phyloP scores from a whole-genome alignment of 208 protist genomes.

The Crithidia mellificae region DNA sequence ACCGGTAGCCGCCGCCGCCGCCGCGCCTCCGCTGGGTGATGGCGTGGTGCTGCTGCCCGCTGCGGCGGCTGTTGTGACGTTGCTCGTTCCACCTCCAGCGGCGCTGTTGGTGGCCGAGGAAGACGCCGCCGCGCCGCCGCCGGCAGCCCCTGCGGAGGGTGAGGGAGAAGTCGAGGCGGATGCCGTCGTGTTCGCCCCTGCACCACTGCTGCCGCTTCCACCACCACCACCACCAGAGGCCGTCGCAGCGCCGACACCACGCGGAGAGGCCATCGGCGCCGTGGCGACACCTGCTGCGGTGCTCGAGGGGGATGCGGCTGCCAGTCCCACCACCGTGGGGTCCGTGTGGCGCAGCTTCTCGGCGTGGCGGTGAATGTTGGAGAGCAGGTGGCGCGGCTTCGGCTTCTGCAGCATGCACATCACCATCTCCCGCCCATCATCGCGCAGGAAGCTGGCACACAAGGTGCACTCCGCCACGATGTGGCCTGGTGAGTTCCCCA shows the following conservation, averaged over 20 bases:
- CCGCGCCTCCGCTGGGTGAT: not conserved
- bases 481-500: slow-evolving; percentile 32
- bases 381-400: slow-evolving; percentile 32
- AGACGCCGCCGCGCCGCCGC: not conserved
- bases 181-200: not conserved
- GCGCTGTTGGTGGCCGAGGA: too few relatives aligned
- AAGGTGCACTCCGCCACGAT: slow-evolving; percentile 57
- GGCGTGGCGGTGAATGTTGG: slow-evolving; percentile 31
- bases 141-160: too few relatives aligned
- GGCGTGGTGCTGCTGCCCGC: too few relatives aligned
- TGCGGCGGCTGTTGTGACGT: too few relatives aligned
- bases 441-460: slow-evolving; percentile 72
- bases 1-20: not conserved
- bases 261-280: slow-evolving; percentile 12
- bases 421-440: slow-evolving; percentile 80
- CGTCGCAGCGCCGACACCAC: not conserved
- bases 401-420: slow-evolving; percentile 76
- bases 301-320: not conserved
- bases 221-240: not conserved
- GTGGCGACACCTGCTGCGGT: not conserved
- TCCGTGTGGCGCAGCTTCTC: slow-evolving; percentile 27
- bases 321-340: not conserved
- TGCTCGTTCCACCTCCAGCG: too few relatives aligned
- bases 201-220: slow-evolving; percentile 5
- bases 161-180: too few relatives aligned